Evolutionary conservation across 2,329 filamentous ascomycete genomes (phyloP), one percentile per base, ranked within the genome.

Genomic region (Trichoderma semiorbis): DNA sequence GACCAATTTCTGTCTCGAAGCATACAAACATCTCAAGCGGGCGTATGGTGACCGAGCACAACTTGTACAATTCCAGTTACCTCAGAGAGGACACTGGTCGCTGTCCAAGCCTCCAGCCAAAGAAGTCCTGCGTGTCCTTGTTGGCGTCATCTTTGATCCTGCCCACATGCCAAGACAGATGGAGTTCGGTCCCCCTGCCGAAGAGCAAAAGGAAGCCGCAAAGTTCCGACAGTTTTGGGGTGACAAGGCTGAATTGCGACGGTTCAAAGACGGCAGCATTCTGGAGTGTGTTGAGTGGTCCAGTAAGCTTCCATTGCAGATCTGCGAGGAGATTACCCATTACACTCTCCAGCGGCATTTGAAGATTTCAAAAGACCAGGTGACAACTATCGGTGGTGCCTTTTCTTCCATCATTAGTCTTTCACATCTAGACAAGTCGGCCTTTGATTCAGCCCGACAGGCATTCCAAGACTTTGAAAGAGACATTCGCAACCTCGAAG

Each of bases 241-340:
- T 7, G 92, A 95, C 11, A 97, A 96, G 79, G 89, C 96, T 1
- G 96, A 99, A 80, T 86, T 99, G 60, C 90, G 96, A 74, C 92
- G 96, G 24, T 99, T 99, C 85, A 97, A 95, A 77, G 94, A 98
- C 78, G 96, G 96, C 26, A 95, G 92, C 76, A 98, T 99, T 75
- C 86, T 94, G 10, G 97, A 99, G 81, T 97, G 93, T 77, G 85
- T 98, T 34, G 91, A 97, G 24, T 99, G 96, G 96, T 86, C 86
- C 2, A 88, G 90, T 74, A 86, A 88, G 69, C 84, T 87, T 1
- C 84, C 89, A 1, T 84, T 86, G 3, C 88, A 91, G 7, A 89
- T 97, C 24, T 89, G 94, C 67, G 88, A 94, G 77, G 94, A 97
- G 75, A 96, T 98, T 72, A 83, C 94, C 61, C 84, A 86, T 5